Base-by-base conservation (phyloP, 192 early-diverging fungal species). In the Anaeromyces robustus region DNA sequence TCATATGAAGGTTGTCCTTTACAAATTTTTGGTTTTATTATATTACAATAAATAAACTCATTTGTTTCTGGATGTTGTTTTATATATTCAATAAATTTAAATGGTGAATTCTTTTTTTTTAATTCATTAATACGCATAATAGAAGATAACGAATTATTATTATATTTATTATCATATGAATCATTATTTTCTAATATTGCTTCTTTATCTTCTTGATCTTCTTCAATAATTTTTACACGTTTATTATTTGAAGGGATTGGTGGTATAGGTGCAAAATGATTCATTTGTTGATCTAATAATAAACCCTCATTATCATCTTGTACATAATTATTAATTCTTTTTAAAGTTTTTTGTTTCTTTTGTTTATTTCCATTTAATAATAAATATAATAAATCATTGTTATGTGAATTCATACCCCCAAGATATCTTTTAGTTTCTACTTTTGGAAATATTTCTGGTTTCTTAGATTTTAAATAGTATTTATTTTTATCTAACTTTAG, bases 1-100 rank as follows among this genome's bases (percentile, higher is more conserved):
- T 89, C 89, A 84, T 84, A 90, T 26, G 80, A 82, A 30, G 84
- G 81, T 77, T 85, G 82, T 16, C 84, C 84, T 29, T 81, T 32
- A 77, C 81, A 82, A 28, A 84, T 78, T 29, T 80, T 77, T 6
- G 81, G 78, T 29, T 82, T 82, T 13, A 86, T 79, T 29, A 85
- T 84, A 26, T 86, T 84, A 30, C 87, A 37, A 80, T 90, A 90
- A 0, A 84, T 82, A 82, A 90, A 90, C 29, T 88, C 88, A 18
- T 86, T 84, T 0, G 86, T 80, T 9, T 77, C 31, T 26, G 86
- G 83, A 78, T 85, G 77, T 29, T 80, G 26, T 32, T 85, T 79
- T 4, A 90, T 34, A 77, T 86, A 83, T 37, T 86, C 78, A 78
- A 89, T 85, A 81, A 86, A 89, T 2, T 82, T 77, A 78, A 90